These are phyloP conservation scores for Penicillium concentricum DNA, from an alignment of 2,329 filamentous ascomycete genomes.

Conservation along the genomic window DNA sequence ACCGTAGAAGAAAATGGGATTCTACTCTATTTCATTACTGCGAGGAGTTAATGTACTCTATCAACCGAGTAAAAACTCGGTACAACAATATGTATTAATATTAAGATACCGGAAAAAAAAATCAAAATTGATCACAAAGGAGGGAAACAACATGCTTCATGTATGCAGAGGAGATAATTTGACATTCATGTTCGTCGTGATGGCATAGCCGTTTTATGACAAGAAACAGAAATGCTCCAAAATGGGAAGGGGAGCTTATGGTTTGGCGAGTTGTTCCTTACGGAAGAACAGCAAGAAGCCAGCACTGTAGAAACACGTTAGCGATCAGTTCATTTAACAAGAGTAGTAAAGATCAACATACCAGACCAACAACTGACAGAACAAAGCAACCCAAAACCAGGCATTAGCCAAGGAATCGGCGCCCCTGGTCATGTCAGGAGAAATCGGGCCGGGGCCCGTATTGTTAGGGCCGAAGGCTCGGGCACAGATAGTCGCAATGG, in stretches of 20 bases:
- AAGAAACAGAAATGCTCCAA: not conserved
- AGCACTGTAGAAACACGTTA: slow-evolving; percentile 26
- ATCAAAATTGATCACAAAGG: not conserved
- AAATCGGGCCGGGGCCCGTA: slow-evolving; percentile 60
- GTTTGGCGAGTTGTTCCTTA: slow-evolving; percentile 47
- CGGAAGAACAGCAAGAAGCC: slow-evolving; percentile 46
- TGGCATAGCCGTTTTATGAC: not conserved
- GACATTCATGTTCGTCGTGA: slow-evolving; percentile 6
- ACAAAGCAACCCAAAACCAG: slow-evolving; percentile 62
- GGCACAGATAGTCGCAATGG: slow-evolving; percentile 61
- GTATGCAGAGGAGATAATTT: not conserved
- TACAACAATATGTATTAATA: slow-evolving; percentile 1
- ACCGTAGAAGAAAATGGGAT: no score
- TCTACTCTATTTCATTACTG: not conserved
- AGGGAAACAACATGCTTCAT: slow-evolving; percentile 1
- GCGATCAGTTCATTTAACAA: not conserved
- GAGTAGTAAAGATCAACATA: slow-evolving; percentile 46
- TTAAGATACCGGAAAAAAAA: not conserved
- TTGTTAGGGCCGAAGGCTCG: slow-evolving; percentile 60
- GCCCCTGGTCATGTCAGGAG: slow-evolving; percentile 58
- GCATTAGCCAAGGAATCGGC: slow-evolving; percentile 47
- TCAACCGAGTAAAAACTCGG: not conserved
- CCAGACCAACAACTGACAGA: slow-evolving; percentile 60
- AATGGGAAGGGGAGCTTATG: slow-evolving; percentile 22
- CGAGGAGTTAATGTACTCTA: not conserved